phyloP scores from a whole-genome alignment of 164 flowering plant genomes.

The Magnolia changhungtana region DNA sequence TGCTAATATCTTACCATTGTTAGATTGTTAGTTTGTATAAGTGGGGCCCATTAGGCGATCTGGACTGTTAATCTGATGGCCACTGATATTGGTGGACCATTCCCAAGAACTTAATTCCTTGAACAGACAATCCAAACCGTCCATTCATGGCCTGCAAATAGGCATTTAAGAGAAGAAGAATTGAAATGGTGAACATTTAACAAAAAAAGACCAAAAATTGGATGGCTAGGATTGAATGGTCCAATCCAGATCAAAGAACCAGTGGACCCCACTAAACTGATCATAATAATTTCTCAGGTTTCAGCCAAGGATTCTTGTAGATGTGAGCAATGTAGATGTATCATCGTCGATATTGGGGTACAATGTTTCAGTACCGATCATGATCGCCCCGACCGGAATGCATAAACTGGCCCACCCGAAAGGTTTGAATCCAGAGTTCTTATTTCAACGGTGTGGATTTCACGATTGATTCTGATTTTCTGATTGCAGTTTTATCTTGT shows the following conservation, averaged over 20 bases:
- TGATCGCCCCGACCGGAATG: constrained; percentile 72
- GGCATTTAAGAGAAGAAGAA: too few species aligned
- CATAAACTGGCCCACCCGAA: constrained; percentile 73
- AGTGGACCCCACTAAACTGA: neutral
- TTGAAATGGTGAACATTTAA: too few species aligned
- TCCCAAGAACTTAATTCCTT: neutral
- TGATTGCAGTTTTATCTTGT: neutral
- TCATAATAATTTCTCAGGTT: constrained; percentile 37
- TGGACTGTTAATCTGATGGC: too few species aligned
- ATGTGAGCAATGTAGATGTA: constrained; percentile 62
- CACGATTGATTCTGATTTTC: neutral
- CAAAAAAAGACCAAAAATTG: too few species aligned
- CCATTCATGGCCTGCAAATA: neutral
- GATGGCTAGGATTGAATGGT: too few species aligned
- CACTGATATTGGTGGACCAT: neutral
- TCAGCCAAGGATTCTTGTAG: constrained; percentile 69
- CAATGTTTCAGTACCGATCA: constrained; percentile 58
- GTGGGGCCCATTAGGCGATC: too few species aligned
- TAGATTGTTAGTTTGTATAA: too few species aligned
- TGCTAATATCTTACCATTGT: neutral
- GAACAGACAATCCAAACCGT: neutral
- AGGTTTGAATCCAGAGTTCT: constrained; percentile 30
- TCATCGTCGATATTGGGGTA: constrained; percentile 62
- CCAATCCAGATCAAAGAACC: too few species aligned
- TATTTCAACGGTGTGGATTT: neutral